Conservation (phyloP, 495 filamentous ascomycete genomes). For the Baudoinia panamericana region DNA sequence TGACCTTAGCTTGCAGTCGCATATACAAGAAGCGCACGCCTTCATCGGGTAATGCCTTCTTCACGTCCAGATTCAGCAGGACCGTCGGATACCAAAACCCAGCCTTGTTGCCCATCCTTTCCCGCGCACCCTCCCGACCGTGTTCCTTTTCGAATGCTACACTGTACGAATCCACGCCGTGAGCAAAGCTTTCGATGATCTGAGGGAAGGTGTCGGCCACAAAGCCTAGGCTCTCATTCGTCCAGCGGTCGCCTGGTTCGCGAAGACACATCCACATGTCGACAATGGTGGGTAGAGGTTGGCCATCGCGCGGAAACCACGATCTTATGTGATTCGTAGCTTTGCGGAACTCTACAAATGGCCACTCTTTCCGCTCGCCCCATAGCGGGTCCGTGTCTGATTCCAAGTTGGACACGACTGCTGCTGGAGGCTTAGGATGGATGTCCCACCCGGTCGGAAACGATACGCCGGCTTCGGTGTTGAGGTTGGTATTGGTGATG, state of each 20-base stretch:
- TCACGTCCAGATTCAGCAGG: constrained; percentile 38
- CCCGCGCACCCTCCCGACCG: constrained; percentile 22
- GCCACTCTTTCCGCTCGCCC: constrained; percentile 27
- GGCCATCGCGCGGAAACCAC: constrained; percentile 41
- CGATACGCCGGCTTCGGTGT: constrained; percentile 44
- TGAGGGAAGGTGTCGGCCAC: constrained; percentile 52
- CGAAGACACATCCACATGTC: constrained; percentile 56
- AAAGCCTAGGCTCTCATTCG: constrained; percentile 40
- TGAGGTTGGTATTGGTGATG: constrained; percentile 51
- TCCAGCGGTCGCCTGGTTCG: constrained; percentile 26
- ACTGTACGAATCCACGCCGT: constrained; percentile 23
- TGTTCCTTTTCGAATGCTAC: constrained; percentile 41
- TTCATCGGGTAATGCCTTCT: constrained; percentile 33
- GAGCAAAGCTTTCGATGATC: constrained; percentile 35
- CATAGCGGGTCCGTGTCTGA: constrained; percentile 35
- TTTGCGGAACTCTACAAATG: constrained; percentile 38
- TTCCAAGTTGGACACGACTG: constrained; percentile 32
- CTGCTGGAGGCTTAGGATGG: constrained; percentile 34
- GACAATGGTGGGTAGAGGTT: constrained; percentile 31
- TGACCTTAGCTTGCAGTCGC: constrained; percentile 30
- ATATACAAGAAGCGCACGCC: constrained; percentile 33
- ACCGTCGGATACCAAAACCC: constrained; percentile 70
- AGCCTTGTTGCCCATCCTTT: constrained; percentile 13
- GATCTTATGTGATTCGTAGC: constrained; percentile 42
- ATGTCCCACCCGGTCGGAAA: constrained; percentile 41